Evolutionary conservation across 257 asterid species (phyloP).

Genomic region (Solanum raphanifolium): DNA sequence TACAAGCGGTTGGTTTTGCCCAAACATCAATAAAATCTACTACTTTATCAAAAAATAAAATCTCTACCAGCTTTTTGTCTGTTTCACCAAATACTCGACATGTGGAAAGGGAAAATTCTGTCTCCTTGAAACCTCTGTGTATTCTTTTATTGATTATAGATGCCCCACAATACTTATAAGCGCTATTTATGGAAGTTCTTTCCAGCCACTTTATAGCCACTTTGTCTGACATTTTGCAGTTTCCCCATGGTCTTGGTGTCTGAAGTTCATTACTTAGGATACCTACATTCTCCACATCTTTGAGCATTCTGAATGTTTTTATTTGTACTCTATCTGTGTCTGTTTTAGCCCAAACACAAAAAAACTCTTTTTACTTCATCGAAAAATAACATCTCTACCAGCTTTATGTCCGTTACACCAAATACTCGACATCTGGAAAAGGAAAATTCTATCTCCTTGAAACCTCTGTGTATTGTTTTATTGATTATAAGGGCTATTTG

Average conservation of each 20-base stretch:
- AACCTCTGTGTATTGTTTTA: neutral
- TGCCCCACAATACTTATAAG: neutral
- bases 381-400: neutral
- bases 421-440: neutral
- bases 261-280: neutral
- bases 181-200: neutral
- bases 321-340: neutral
- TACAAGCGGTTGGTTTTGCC: neutral
- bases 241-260: neutral
- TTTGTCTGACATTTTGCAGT: neutral
- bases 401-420: neutral
- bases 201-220: neutral
- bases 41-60: neutral
- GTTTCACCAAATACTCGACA: neutral
- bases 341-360: neutral
- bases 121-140: neutral
- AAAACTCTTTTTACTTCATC: neutral
- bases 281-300: neutral
- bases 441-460: neutral
- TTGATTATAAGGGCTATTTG: neutral
- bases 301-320: neutral
- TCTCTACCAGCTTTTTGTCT: neutral
- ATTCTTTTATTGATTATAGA: neutral
- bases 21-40: neutral
- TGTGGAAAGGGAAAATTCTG: neutral